Evolutionary conservation across 106 monocot genomes (phyloP).

Genomic region (Dioscorea dumetorum): DNA sequence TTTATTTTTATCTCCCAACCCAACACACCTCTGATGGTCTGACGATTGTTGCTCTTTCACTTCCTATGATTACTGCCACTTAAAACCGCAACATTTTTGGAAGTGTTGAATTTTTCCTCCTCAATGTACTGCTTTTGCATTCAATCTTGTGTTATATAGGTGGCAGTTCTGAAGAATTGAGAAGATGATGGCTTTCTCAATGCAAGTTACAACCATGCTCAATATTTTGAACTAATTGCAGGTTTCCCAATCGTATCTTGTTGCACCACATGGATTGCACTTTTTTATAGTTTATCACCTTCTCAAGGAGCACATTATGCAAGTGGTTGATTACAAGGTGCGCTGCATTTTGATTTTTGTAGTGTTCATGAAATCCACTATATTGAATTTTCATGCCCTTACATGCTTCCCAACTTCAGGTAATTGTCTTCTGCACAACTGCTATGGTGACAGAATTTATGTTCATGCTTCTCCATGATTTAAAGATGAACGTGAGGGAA

Average conservation of each 20-base stretch:
- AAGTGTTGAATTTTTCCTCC: too few relatives aligned
- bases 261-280: constrained; percentile 77
- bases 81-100: too few relatives aligned
- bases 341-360: not conserved
- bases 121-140: too few relatives aligned
- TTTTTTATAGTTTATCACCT: constrained; percentile 71
- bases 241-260: constrained; percentile 66
- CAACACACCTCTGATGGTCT: too few relatives aligned
- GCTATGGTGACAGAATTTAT: constrained; percentile 78
- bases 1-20: too few relatives aligned
- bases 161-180: too few relatives aligned
- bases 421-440: constrained; percentile 88
- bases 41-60: too few relatives aligned
- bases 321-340: constrained; percentile 87
- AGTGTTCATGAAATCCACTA: not conserved
- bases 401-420: constrained; percentile 22
- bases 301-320: constrained; percentile 68
- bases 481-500: constrained; percentile 91
- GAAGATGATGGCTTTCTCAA: not conserved
- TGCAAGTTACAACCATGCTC: not conserved
- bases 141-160: too few relatives aligned
- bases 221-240: constrained; percentile 12
- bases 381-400: not conserved
- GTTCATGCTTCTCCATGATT: constrained; percentile 55
- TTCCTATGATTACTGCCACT: too few relatives aligned